Percentiles rank a stretch among this genome's conserved stretches.
phyloP scores from a whole-genome alignment of 2,329 filamentous ascomycete genomes.

The Coniochaeta hoffmannii region DNA sequence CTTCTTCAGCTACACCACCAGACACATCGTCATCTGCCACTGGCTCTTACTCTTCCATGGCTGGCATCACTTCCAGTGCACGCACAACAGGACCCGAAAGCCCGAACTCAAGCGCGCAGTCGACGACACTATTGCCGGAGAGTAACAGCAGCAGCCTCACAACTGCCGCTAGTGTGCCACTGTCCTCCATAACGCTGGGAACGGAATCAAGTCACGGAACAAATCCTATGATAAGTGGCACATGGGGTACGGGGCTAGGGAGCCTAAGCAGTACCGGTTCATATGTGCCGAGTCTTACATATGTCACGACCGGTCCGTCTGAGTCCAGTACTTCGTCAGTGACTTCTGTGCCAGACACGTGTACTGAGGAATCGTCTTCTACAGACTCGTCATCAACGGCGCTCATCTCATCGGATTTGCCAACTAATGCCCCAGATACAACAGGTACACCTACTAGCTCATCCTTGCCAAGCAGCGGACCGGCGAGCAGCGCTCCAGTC shows the following conservation, averaged over 20 bases:
- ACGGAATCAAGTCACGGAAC: background rate
- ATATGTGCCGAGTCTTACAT: constrained; percentile 1
- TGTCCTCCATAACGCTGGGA: background rate
- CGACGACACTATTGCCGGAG: background rate
- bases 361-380: background rate
- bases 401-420: background rate
- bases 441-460: background rate
- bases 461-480: background rate
- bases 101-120: background rate
- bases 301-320: background rate
- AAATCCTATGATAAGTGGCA: background rate
- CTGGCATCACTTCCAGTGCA: background rate
- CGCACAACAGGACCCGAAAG: background rate
- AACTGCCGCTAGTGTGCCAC: background rate
- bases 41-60: background rate
- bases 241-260: background rate
- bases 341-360: background rate
- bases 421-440: background rate
- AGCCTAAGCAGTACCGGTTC: background rate
- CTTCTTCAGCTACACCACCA: background rate
- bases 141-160: background rate
- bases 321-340: background rate
- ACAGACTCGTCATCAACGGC: background rate
- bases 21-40: background rate
- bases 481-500: background rate